phyloP scores from a whole-genome alignment of 2,329 filamentous ascomycete genomes.

The Fusarium napiforme region DNA sequence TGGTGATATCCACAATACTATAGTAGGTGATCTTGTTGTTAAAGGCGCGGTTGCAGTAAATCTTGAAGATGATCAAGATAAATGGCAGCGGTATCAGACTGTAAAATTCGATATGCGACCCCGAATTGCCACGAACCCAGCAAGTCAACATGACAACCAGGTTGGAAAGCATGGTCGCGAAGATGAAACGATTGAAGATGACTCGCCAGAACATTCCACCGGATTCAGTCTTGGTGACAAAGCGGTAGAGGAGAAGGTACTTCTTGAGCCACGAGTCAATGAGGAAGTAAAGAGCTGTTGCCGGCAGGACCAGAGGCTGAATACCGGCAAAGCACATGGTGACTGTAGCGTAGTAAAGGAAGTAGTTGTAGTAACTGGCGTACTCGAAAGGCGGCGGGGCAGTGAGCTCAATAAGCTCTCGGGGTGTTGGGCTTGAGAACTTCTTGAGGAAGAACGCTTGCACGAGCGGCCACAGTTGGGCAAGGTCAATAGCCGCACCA shows the following conservation, averaged over 20 bases:
- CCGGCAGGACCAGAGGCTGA: constrained; percentile 87
- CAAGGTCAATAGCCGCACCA: constrained; percentile 92
- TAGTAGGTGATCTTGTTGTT: constrained; percentile 86
- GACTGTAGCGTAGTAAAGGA: constrained; percentile 92
- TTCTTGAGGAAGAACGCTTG: constrained; percentile 87
- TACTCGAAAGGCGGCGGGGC: constrained; percentile 95
- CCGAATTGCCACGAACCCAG: constrained; percentile 72
- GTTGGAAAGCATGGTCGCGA: constrained; percentile 82
- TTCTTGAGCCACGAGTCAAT: constrained; percentile 94
- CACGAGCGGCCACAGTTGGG: constrained; percentile 85
- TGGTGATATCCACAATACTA: constrained; percentile 69
- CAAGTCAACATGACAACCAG: constrained; percentile 80
- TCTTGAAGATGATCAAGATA: constrained; percentile 84
- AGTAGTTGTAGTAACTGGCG: constrained; percentile 97
- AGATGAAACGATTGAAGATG: constrained; percentile 91
- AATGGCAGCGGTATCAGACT: constrained; percentile 80
- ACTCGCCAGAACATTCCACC: constrained; percentile 93
- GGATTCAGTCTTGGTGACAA: constrained; percentile 96
- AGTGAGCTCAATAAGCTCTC: constrained; percentile 90
- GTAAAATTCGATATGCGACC: constrained; percentile 68
- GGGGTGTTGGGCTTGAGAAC: constrained; percentile 87
- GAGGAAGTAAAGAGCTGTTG: constrained; percentile 88
- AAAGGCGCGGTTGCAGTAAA: constrained; percentile 80
- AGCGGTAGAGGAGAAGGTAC: constrained; percentile 93
- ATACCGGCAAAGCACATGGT: constrained; percentile 85